Conservation (phyloP, 2,329 filamentous ascomycete species). For the Pseudocercospora macadamiae region DNA sequence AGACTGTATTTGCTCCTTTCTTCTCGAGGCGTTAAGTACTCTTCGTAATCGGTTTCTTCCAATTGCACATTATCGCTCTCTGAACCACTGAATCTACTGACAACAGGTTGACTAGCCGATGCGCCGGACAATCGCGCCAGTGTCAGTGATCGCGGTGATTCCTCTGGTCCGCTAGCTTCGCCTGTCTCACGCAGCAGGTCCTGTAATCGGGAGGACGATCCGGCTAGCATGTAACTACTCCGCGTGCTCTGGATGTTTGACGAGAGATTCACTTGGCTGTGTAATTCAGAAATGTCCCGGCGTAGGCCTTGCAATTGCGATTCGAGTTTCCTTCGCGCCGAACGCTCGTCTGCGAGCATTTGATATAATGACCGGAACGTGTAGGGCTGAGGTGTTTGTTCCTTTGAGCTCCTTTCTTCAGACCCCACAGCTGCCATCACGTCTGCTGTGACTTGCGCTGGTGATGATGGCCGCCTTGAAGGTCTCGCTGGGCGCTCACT, state of each 20-base stretch:
- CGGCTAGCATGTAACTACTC: conserved; percentile 32
- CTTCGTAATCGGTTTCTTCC: conserved; percentile 29
- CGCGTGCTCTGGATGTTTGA: conserved; percentile 28
- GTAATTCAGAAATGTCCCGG: conserved; percentile 36
- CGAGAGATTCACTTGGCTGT: conserved; percentile 32
- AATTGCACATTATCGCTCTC: conserved; percentile 28
- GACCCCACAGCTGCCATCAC: conserved; percentile 16
- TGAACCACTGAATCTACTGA: conserved; percentile 32
- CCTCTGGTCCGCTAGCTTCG: conserved; percentile 18
- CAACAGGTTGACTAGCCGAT: conserved; percentile 10
- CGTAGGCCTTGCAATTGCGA: conserved; percentile 34
- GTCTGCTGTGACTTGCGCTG: conserved; percentile 11
- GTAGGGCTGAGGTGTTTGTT: conserved; percentile 23
- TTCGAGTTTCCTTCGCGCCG: conserved; percentile 40
- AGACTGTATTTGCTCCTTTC: conserved; percentile 30
- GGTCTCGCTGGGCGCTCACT: conserved; percentile 2
- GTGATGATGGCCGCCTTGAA: conserved; percentile 6
- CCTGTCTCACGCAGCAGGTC: conserved; percentile 34
- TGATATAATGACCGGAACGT: conserved; percentile 42
- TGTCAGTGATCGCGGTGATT: conserved; percentile 13
- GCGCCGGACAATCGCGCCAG: conserved; percentile 20
- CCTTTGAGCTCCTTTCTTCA: neutral
- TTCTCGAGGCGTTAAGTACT: conserved; percentile 35
- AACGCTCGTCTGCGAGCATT: conserved; percentile 43
- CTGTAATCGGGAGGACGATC: conserved; percentile 30